A percentile compares a stretch with the other conserved stretches of the same genome.
phyloP scores from a whole-genome alignment of 352 stramenopile genomes.

The Pythium myriotylum region DNA sequence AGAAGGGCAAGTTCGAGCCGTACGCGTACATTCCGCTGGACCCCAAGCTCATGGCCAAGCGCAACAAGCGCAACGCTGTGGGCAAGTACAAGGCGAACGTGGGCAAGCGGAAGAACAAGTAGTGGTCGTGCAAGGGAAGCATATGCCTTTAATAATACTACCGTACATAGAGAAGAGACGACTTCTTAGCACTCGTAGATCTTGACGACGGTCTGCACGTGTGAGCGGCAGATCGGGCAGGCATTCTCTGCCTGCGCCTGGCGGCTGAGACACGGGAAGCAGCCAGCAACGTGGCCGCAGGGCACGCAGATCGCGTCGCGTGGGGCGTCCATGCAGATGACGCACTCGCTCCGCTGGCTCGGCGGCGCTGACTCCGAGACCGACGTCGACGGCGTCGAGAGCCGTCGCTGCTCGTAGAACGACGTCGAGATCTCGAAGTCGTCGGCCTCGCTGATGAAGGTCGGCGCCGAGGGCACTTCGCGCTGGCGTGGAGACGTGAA shows the following conservation, averaged over 20 bases:
- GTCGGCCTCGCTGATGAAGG: slow-evolving; percentile 17
- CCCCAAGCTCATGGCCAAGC: slow-evolving; percentile 93
- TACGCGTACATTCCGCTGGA: slow-evolving; percentile 98
- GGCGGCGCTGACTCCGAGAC: neutral
- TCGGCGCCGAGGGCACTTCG: slow-evolving; percentile 18
- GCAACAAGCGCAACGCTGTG: slow-evolving; percentile 84
- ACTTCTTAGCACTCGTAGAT: slow-evolving; percentile 34
- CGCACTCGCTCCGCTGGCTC: slow-evolving; percentile 36
- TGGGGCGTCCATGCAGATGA: slow-evolving; percentile 58
- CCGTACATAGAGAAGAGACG: neutral
- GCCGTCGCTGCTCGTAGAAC: slow-evolving; percentile 15
- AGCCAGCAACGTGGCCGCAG: slow-evolving; percentile 65
- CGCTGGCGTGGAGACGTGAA: slow-evolving; percentile 9
- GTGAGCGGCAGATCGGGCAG: slow-evolving; percentile 53
- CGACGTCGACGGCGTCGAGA: neutral
- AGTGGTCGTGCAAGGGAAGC: neutral
- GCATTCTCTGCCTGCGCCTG: slow-evolving; percentile 28
- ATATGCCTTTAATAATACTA: slow-evolving; percentile 6
- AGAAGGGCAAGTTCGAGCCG: slow-evolving; percentile 97
- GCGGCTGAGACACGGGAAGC: slow-evolving; percentile 45
- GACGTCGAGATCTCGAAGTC: neutral
- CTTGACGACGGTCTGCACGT: slow-evolving; percentile 43
- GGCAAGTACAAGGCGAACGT: slow-evolving; percentile 77
- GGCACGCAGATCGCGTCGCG: slow-evolving; percentile 65
- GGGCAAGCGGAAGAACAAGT: slow-evolving; percentile 69